Conservation (phyloP, 1,139 yeast genomes). For the Hanseniaspora gamundiae region DNA sequence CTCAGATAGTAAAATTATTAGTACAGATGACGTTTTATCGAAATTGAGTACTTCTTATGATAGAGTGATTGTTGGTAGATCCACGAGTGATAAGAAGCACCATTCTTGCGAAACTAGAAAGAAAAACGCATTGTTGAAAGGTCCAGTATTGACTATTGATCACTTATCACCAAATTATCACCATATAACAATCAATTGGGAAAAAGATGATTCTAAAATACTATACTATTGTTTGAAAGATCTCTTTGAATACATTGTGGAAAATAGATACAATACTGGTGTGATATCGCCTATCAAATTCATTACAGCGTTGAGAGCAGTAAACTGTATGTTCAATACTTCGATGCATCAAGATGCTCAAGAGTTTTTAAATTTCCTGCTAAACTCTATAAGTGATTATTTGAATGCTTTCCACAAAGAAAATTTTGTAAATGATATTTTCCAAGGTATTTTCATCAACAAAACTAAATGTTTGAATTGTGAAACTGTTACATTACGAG, state of each 20-base stretch:
- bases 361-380: conserved; percentile 77
- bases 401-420: conserved; percentile 22
- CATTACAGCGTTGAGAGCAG: conserved; percentile 62
- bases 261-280: conserved; percentile 57
- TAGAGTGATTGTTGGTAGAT: conserved; percentile 35
- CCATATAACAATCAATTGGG: conserved; percentile 1
- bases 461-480: conserved; percentile 87
- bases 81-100: conserved; percentile 30
- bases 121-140: conserved; percentile 63
- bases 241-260: conserved; percentile 72
- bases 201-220: conserved; percentile 15
- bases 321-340: conserved; percentile 74
- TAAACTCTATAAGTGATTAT: conserved; percentile 72
- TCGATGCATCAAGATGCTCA: conserved; percentile 98
- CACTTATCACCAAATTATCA: conserved; percentile 36
- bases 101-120: conserved; percentile 70
- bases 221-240: conserved; percentile 72
- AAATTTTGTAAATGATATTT: conserved; percentile 57
- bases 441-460: conserved; percentile 77
- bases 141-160: conserved; percentile 79
- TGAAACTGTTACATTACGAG: conserved; percentile 73
- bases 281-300: conserved; percentile 74
- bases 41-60: conserved; percentile 31
- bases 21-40: conserved; percentile 11
- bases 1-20: conserved; percentile 4